Percentiles rank a stretch among this genome's conserved stretches.
Conservation (phyloP, 192 early-diverging fungal genomes). For the Coemansia erecta region DNA sequence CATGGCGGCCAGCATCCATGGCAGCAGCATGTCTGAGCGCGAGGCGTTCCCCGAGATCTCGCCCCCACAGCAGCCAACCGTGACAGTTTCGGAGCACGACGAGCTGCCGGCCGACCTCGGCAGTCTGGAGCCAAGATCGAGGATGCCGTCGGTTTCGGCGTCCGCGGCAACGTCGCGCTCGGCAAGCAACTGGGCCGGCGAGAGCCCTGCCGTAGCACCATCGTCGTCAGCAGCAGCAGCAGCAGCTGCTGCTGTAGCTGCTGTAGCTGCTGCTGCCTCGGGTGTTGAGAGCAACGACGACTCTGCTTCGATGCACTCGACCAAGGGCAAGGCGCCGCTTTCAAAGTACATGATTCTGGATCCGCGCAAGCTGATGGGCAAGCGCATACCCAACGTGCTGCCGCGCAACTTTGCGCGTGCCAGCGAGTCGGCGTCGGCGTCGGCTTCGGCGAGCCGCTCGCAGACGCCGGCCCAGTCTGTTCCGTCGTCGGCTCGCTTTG, state of each 20-base stretch:
- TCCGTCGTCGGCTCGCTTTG: background rate
- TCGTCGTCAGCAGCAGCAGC: too few relatives aligned
- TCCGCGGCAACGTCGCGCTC: background rate
- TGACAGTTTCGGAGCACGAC: background rate
- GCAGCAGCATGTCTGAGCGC: constrained; percentile 10
- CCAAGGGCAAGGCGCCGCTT: constrained; percentile 32
- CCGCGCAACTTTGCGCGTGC: constrained; percentile 14
- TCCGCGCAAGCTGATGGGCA: constrained; percentile 53
- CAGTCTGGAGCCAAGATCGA: background rate
- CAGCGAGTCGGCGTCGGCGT: constrained; percentile 5
- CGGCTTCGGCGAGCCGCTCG: constrained; percentile 4
- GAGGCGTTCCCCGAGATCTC: background rate
- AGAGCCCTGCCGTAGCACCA: background rate
- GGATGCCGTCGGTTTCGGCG: background rate
- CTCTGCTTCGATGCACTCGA: constrained; percentile 13
- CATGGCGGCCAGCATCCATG: constrained; percentile 18
- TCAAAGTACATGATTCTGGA: constrained; percentile 54
- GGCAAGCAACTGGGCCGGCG: background rate
- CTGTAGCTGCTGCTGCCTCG: background rate
- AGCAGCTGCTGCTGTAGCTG: too few relatives aligned
- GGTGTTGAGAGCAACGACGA: constrained; percentile 13
- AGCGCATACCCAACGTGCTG: constrained; percentile 37
- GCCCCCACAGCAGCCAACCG: background rate
- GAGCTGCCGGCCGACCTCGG: background rate
- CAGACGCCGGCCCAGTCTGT: constrained; percentile 14